Evolutionary conservation across 2,329 filamentous ascomycete species (phyloP).

Genomic region (Plenodomus biglobosus): DNA sequence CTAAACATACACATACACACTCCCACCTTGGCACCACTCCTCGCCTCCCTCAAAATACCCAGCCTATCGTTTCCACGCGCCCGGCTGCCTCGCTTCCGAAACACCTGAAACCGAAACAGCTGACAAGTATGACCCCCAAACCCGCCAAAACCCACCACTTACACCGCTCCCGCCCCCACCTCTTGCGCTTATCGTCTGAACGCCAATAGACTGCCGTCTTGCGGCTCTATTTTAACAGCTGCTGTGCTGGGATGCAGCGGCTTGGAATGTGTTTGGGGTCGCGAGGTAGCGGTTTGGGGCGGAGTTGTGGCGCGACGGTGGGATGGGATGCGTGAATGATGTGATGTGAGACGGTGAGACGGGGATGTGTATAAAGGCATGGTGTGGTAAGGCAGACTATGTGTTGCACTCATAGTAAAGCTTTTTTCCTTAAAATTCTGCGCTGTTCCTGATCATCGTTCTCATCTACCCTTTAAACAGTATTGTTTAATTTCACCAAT

Average conservation of each 20-base stretch:
- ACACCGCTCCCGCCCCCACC: constrained; percentile 5
- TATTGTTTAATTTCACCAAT: constrained; percentile 9
- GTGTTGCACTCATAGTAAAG: no score
- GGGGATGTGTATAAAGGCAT: constrained; percentile 18
- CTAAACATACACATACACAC: background rate
- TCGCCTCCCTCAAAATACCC: background rate
- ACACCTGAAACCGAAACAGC: constrained; percentile 27
- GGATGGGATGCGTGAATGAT: background rate
- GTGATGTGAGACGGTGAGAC: background rate
- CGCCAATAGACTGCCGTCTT: constrained; percentile 2
- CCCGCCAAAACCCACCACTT: constrained; percentile 6
- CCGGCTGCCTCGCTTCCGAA: constrained; percentile 22
- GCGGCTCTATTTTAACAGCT: constrained; percentile 10
- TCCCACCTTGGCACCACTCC: background rate
- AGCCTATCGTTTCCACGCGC: constrained; percentile 9
- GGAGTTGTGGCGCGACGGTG: constrained; percentile 9
- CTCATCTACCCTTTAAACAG: background rate
- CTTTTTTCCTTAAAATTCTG: no score
- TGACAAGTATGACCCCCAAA: constrained; percentile 15
- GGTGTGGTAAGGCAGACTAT: constrained; percentile 6
- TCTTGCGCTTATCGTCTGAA: constrained; percentile 22
- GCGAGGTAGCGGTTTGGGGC: constrained; percentile 16
- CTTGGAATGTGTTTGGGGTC: constrained; percentile 8
- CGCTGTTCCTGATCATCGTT: no score
- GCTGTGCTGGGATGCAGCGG: constrained; percentile 1